These are phyloP conservation scores for Beauveria varroae DNA, from an alignment of 2,329 filamentous ascomycete species.

Conservation along the genomic window DNA sequence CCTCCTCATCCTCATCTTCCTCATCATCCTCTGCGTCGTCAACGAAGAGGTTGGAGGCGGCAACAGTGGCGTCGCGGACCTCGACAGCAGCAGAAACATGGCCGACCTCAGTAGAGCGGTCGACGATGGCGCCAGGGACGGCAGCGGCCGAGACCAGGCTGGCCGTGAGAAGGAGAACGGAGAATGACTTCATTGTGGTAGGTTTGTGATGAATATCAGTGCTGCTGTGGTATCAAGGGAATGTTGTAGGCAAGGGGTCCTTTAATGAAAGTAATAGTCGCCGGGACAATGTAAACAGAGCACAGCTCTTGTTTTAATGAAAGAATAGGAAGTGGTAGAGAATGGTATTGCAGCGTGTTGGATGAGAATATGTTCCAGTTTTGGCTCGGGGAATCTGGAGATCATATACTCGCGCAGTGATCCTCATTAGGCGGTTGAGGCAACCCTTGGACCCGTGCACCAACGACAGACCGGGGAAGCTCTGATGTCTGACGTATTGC, in stretches of 20 bases:
- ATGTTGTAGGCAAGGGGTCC: neutral
- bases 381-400: neutral
- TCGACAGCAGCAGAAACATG: constrained; percentile 3
- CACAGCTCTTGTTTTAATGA: constrained; percentile 22
- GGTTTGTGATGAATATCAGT: neutral
- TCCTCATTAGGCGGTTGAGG: neutral
- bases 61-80: neutral
- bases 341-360: constrained; percentile 9
- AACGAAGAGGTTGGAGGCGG: neutral
- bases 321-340: constrained; percentile 13
- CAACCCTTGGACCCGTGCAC: neutral
- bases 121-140: constrained; percentile 16
- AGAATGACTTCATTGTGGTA: constrained; percentile 21
- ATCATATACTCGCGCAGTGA: constrained; percentile 10
- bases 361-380: neutral
- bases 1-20: constrained; percentile 7
- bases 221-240: constrained; percentile 8
- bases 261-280: constrained; percentile 11
- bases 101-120: constrained; percentile 6
- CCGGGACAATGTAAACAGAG: constrained; percentile 20
- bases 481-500: neutral
- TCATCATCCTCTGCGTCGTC: constrained; percentile 2
- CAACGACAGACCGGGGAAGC: neutral
- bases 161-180: constrained; percentile 21
- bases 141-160: constrained; percentile 24